Evolutionary conservation across 495 filamentous ascomycete genomes (phyloP).

Genomic region (Penicillium riverlandense): DNA sequence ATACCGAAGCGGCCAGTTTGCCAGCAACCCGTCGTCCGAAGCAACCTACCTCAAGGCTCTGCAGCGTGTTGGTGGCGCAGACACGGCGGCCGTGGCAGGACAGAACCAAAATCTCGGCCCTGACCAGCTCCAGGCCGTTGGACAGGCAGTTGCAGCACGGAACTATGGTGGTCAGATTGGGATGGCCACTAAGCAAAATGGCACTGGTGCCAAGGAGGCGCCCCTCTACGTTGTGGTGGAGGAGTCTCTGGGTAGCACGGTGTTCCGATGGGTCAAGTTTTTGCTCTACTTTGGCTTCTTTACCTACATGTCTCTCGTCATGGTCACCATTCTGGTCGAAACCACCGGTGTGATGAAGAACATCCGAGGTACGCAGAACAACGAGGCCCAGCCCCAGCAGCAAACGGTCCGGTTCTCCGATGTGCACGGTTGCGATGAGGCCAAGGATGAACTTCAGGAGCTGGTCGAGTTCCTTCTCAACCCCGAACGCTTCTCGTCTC

Average conservation of each 20-base stretch:
- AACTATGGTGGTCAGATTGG: conserved; percentile 57
- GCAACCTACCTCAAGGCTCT: conserved; percentile 69
- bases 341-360: conserved; percentile 69
- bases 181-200: conserved; percentile 33
- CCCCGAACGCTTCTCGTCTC: conserved; percentile 80
- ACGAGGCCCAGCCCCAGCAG: conserved; percentile 81
- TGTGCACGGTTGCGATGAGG: conserved; percentile 95
- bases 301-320: conserved; percentile 63
- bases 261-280: conserved; percentile 91
- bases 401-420: conserved; percentile 89
- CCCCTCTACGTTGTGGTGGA: conserved; percentile 96
- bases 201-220: conserved; percentile 64
- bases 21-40: conserved; percentile 65
- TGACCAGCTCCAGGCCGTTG: conserved; percentile 74
- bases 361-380: conserved; percentile 58
- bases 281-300: conserved; percentile 67
- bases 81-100: conserved; percentile 31
- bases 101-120: conserved; percentile 38
- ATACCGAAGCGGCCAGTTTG: conserved; percentile 78
- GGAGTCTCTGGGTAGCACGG: conserved; percentile 65
- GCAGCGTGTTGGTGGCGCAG: conserved; percentile 51
- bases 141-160: conserved; percentile 77
- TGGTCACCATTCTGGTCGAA: conserved; percentile 76
- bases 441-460: conserved; percentile 95
- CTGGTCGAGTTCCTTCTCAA: conserved; percentile 93